phyloP scores from a whole-genome alignment of 352 stramenopile genomes.

The Globisporangium recalcitrans region DNA sequence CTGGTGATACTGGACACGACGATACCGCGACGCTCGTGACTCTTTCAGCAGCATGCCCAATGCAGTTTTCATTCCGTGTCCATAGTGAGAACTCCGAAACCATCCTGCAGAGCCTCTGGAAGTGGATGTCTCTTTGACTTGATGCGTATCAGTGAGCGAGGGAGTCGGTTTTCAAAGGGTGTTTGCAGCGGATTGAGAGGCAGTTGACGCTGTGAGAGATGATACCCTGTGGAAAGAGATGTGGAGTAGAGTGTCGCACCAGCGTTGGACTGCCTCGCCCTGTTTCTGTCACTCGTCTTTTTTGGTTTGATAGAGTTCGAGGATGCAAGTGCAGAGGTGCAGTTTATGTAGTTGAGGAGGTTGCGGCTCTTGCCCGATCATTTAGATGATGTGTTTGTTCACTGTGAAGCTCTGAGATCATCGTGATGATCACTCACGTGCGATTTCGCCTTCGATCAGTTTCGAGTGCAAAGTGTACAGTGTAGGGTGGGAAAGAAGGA shows the following conservation, averaged over 20 bases:
- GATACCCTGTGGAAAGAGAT: conserved; percentile 5
- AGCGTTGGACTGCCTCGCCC: conserved; percentile 13
- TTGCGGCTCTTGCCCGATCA: background rate
- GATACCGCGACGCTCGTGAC: background rate
- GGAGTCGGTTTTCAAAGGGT: background rate
- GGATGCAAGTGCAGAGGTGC: background rate
- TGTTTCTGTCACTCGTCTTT: background rate
- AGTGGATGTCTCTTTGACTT: background rate
- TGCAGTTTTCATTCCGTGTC: background rate
- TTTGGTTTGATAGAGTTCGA: background rate
- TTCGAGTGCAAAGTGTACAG: too few relatives aligned
- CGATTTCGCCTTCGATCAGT: background rate
- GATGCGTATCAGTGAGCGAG: background rate
- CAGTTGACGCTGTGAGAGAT: background rate
- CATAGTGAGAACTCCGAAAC: conserved; percentile 7
- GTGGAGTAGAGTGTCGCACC: background rate
- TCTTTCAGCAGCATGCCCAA: background rate
- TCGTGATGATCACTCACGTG: background rate
- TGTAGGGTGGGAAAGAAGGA: too few relatives aligned
- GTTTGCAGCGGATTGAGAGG: background rate
- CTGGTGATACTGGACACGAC: background rate
- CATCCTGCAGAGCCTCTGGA: background rate
- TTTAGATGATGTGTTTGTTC: too few relatives aligned
- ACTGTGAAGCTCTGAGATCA: background rate
- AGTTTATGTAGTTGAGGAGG: background rate